Conservation (phyloP, 495 filamentous ascomycete genomes). For the Trichodelitschia bisporula region DNA sequence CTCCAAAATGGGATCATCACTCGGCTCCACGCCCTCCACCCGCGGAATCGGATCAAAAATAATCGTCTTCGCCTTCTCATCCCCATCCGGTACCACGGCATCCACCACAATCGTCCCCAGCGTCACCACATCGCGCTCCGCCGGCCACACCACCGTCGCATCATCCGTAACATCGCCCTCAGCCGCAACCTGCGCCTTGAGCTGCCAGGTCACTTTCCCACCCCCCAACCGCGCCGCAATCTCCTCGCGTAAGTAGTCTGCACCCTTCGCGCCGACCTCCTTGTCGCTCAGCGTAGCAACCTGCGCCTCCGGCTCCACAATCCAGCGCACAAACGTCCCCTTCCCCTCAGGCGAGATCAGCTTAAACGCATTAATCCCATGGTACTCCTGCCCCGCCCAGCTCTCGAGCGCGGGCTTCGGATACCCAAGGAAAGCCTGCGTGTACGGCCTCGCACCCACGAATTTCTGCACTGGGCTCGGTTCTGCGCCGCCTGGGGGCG, state of each 20-base stretch:
- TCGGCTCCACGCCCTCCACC: constrained; percentile 23
- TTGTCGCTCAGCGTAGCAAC: constrained; percentile 15
- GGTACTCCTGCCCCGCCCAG: constrained; percentile 22
- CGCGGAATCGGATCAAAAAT: constrained; percentile 31
- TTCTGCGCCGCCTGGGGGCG: constrained; percentile 3
- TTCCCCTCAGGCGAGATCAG: constrained; percentile 19
- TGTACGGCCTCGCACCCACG: constrained; percentile 18
- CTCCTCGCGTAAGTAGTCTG: constrained; percentile 21
- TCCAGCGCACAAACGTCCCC: constrained; percentile 21
- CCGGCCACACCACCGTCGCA: constrained; percentile 26
- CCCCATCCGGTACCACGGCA: constrained; percentile 14
- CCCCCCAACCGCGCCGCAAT: constrained; percentile 11
- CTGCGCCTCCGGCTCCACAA: constrained; percentile 18
- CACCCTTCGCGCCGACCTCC: constrained; percentile 12
- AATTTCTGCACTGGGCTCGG: constrained; percentile 15
- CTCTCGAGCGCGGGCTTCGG: constrained; percentile 23
- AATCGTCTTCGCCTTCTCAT: constrained; percentile 20
- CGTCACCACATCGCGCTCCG: constrained; percentile 20
- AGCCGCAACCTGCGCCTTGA: constrained; percentile 24
- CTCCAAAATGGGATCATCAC: constrained; percentile 26
- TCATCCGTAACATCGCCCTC: constrained; percentile 25
- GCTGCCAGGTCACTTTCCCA: constrained; percentile 19
- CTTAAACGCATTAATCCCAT: constrained; percentile 25
- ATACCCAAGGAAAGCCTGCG: constrained; percentile 19
- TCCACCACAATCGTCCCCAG: constrained; percentile 23